Evolutionary conservation across 2,329 filamentous ascomycete genomes (phyloP), one percentile per base, ranked within the genome.

Genomic region (Waltergamsia citrina): DNA sequence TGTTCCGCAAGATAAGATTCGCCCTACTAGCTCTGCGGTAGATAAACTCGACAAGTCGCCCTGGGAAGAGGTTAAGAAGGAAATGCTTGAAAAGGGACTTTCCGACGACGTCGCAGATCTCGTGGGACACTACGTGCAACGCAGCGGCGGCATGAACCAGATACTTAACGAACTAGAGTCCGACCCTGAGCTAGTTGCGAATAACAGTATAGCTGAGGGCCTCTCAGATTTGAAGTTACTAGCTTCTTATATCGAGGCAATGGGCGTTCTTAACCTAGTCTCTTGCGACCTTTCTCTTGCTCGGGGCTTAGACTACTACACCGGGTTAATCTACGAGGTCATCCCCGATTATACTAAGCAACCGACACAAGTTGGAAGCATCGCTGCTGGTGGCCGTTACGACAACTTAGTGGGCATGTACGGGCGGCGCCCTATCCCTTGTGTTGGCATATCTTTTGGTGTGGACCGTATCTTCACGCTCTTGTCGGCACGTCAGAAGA

Each of bases 371-470:
- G 83, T 94, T 9, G 88, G 87, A 41, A 90, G 83, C 53, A 80
- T 94, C 22, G 88, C 87, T 29, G 88, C 87, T 4, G 88, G 86
- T 51, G 86, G 87, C 29, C 81, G 88, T 40, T 95, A 95, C 57
- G 90, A 95, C 59, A 81, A 92, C 53, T 72, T 95, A 4, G 90
- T 95, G 6, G 84, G 84, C 61, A 94, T 94, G 85, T 95, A 94
- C 66, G 81, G 81, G 47, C 90, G 88, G 62, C 73, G 67, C 17
- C 79, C 88, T 52, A 85, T 95, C 36, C 88, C 57, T n/a, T 64
- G 58, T 32, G 57, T 60, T 8, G 55, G 56, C 33, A 83, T 94
- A 45, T 94, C 87, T 2, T 95, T 96, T 52, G 90, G 90, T 35
- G 85, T 95, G 30, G 88, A 96, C 59, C 81, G 90, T 47, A 95